Conservation (phyloP, 768 basidiomycete species). For the Paxillus involutus region DNA sequence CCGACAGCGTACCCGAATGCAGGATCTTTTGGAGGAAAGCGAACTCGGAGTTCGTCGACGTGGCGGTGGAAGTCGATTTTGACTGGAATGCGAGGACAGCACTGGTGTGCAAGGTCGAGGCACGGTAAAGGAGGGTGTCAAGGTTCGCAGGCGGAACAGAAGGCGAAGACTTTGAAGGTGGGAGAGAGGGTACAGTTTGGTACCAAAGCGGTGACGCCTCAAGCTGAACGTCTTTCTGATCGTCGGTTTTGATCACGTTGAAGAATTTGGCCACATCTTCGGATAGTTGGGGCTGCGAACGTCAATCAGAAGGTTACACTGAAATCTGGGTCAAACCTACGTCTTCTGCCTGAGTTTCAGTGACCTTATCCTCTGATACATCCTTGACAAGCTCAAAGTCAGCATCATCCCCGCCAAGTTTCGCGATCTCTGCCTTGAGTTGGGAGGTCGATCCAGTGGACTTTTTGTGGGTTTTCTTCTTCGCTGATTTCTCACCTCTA, state of each 20-base stretch:
- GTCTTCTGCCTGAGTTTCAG: slow-evolving; percentile 33
- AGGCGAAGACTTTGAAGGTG: slow-evolving; percentile 26
- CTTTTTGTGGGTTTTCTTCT: not conserved
- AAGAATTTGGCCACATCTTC: slow-evolving; percentile 50
- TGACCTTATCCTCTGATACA: slow-evolving; percentile 31
- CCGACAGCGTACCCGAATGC: slow-evolving; percentile 85
- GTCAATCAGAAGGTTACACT: not conserved
- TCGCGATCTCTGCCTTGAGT: slow-evolving; percentile 35
- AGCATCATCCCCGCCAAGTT: slow-evolving; percentile 47
- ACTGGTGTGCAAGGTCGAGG: slow-evolving; percentile 44
- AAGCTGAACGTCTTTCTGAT: slow-evolving; percentile 19
- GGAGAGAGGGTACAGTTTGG: slow-evolving; percentile 41
- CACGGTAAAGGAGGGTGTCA: slow-evolving; percentile 43
- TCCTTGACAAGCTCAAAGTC: slow-evolving; percentile 47
- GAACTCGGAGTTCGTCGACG: slow-evolving; percentile 63
- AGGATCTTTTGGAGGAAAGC: slow-evolving; percentile 85
- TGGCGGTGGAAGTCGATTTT: slow-evolving; percentile 45
- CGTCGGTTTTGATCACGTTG: slow-evolving; percentile 31
- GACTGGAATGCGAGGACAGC: slow-evolving; percentile 48
- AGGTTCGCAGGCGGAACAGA: slow-evolving; percentile 45
- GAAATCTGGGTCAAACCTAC: slow-evolving; percentile 19
- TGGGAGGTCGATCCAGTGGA: not conserved
- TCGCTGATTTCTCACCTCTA: not conserved
- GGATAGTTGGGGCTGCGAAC: slow-evolving; percentile 37
- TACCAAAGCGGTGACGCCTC: slow-evolving; percentile 56